Conservation (phyloP, 257 asterid genomes). For the Gentiana macrophylla region DNA sequence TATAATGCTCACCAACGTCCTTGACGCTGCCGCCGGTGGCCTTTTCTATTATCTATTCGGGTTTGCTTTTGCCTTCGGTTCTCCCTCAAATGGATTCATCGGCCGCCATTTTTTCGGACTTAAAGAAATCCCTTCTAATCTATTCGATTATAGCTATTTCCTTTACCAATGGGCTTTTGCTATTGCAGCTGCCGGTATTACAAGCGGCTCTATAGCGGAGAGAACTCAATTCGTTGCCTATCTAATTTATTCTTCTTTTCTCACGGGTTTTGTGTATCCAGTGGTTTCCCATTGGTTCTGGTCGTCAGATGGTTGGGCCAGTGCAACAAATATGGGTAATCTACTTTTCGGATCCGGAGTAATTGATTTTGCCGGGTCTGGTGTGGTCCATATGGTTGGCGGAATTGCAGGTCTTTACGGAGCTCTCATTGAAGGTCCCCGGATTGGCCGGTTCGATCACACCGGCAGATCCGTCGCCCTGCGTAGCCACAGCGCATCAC, state of each 20-base stretch:
- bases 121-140: conserved; percentile 31
- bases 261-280: conserved; percentile 87
- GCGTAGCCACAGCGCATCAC: conserved; percentile 71
- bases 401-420: conserved; percentile 82
- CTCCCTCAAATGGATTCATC: conserved; percentile 74
- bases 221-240: conserved; percentile 79
- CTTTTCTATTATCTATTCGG: conserved; percentile 79
- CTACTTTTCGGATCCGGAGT: conserved; percentile 72
- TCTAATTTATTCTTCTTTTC: conserved; percentile 56
- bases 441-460: conserved; percentile 75
- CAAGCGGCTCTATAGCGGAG: conserved; percentile 87
- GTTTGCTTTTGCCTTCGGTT: conserved; percentile 77
- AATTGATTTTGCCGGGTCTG: conserved; percentile 90
- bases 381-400: conserved; percentile 91
- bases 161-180: conserved; percentile 94
- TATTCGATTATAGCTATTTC: conserved; percentile 47
- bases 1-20: conserved; percentile 89
- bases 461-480: conserved; percentile 56
- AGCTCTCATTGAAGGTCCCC: conserved; percentile 72
- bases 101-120: conserved; percentile 70
- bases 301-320: conserved; percentile 90
- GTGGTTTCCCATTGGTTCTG: conserved; percentile 92
- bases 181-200: conserved; percentile 95
- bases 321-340: conserved; percentile 25
- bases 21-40: conserved; percentile 93